Percentiles rank a stretch among this genome's conserved stretches.
phyloP scores from a whole-genome alignment of 2,329 filamentous ascomycete genomes.

The Dryadomyces quercus-mongolicae region DNA sequence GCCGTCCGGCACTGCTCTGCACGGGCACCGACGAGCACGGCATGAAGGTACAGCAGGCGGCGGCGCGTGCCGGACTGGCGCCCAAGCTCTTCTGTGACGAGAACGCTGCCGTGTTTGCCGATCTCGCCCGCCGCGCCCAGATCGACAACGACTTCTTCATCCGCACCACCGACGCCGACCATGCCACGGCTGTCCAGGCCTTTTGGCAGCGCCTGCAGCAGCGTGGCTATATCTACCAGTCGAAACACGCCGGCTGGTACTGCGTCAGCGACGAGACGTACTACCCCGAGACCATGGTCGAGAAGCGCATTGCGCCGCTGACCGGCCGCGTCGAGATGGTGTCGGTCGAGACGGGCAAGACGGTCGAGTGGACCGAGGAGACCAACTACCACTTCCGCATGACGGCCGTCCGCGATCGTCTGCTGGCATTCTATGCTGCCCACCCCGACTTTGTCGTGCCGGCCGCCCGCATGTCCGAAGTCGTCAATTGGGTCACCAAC shows the following conservation, averaged over 20 bases:
- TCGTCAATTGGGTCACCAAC: conserved; percentile 62
- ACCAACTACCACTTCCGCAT: conserved; percentile 91
- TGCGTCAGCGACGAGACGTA: conserved; percentile 94
- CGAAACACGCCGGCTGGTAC: conserved; percentile 90
- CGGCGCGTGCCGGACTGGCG: conserved; percentile 54
- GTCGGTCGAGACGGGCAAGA: conserved; percentile 76
- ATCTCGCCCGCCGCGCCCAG: conserved; percentile 56
- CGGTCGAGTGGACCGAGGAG: conserved; percentile 91
- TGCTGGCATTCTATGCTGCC: conserved; percentile 67
- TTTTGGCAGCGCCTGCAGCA: conserved; percentile 77
- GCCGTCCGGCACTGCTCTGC: conserved; percentile 52
- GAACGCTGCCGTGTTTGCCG: conserved; percentile 68
- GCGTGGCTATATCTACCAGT: conserved; percentile 67
- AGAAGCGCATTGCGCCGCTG: conserved; percentile 60
- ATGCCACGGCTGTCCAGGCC: conserved; percentile 74
- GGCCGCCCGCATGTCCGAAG: conserved; percentile 58
- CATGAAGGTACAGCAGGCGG: conserved; percentile 90
- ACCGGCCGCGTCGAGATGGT: conserved; percentile 77
- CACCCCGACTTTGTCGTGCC: conserved; percentile 74
- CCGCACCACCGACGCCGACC: conserved; percentile 74
- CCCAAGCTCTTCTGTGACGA: conserved; percentile 82
- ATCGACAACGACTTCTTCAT: conserved; percentile 80
- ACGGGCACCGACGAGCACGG: conserved; percentile 97
- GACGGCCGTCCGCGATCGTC: conserved; percentile 64
- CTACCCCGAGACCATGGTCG: conserved; percentile 67